These are phyloP conservation scores for Syzygium syzygioides DNA, from an alignment of 441 rosid species.

Conservation along the genomic window DNA sequence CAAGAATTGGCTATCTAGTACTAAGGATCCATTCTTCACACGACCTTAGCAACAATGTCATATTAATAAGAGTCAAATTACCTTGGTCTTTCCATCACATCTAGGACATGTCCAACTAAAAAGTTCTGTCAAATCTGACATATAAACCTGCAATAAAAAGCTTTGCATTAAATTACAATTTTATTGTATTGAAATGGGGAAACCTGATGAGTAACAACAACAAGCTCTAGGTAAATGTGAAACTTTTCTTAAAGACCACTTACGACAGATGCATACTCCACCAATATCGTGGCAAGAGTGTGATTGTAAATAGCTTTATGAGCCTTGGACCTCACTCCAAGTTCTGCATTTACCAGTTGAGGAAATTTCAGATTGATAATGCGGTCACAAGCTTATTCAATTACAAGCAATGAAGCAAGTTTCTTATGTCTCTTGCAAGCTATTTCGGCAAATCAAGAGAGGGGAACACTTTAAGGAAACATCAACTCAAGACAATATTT, in stretches of 20 bases:
- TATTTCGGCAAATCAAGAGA: background rate
- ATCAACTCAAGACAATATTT: background rate
- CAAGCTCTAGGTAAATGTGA: background rate
- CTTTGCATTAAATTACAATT: background rate
- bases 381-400: background rate
- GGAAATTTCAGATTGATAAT: too few species aligned
- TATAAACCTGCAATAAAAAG: conserved; percentile 7
- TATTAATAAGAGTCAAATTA: background rate
- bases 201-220: background rate
- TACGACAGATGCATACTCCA: conserved; percentile 17
- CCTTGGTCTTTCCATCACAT: conserved; percentile 7
- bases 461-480: background rate
- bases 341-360: background rate
- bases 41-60: background rate
- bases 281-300: conserved; percentile 12
- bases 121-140: conserved; percentile 11
- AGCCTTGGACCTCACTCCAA: background rate
- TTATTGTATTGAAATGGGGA: background rate
- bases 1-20: background rate
- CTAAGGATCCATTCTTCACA: background rate
- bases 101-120: conserved; percentile 15
- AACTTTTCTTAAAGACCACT: background rate
- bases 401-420: background rate
- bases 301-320: conserved; percentile 8
- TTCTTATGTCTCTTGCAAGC: background rate